phyloP scores from a whole-genome alignment of 2,329 filamentous ascomycete genomes.

The Cercospora beticola region DNA sequence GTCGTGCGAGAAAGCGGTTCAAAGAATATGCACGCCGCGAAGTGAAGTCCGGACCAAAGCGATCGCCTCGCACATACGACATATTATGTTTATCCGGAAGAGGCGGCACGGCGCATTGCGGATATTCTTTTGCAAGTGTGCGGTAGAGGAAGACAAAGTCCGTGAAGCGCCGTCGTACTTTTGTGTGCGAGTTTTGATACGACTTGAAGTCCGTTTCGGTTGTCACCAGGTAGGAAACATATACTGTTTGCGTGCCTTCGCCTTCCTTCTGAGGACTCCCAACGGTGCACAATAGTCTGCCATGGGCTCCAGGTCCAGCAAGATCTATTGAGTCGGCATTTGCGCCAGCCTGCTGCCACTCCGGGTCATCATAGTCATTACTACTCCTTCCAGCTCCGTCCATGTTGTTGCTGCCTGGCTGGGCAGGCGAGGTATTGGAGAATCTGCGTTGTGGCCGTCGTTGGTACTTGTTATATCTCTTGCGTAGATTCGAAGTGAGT shows the following conservation, averaged over 20 bases:
- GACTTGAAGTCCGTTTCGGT: conserved; percentile 91
- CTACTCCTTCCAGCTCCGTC: conserved; percentile 32
- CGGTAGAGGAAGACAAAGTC: conserved; percentile 98
- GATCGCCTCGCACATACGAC: conserved; percentile 95
- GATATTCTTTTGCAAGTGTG: conserved; percentile 80
- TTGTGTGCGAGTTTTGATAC: conserved; percentile 78
- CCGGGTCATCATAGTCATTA: conserved; percentile 78
- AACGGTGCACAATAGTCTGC: conserved; percentile 80
- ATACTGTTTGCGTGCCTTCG: conserved; percentile 93
- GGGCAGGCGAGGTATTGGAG: conserved; percentile 7
- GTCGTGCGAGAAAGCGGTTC: conserved; percentile 82
- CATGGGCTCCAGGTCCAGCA: conserved; percentile 64
- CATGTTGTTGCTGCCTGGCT: conserved; percentile 27
- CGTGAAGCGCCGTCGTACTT: conserved; percentile 87
- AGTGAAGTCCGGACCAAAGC: conserved; percentile 92
- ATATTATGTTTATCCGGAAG: conserved; percentile 98
- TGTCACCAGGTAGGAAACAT: conserved; percentile 91
- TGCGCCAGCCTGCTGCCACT: conserved; percentile 61
- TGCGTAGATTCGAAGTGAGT: conserved; percentile 10
- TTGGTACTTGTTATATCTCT: conserved; percentile 5
- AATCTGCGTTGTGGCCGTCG: conserved; percentile 5
- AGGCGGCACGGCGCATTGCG: conserved; percentile 87
- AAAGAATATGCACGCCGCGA: conserved; percentile 83
- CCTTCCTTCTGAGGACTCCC: conserved; percentile 88
- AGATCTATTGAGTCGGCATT: conserved; percentile 58